phyloP scores from a whole-genome alignment of 1,139 yeast genomes.

The Candida smagusa region DNA sequence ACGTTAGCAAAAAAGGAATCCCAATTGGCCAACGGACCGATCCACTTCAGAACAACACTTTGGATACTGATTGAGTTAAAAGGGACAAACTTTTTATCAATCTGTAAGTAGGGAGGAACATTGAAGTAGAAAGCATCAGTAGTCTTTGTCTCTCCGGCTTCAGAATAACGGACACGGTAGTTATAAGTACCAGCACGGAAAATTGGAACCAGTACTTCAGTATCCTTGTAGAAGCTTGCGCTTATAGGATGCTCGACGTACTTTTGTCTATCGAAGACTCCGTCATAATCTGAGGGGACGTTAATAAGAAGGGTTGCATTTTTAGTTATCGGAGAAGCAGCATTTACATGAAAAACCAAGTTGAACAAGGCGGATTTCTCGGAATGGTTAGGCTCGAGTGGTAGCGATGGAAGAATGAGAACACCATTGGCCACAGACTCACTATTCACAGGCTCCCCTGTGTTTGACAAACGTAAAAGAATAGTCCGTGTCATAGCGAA shows the following conservation, averaged over 20 bases:
- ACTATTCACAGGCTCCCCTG: constrained; percentile 56
- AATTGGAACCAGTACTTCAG: constrained; percentile 57
- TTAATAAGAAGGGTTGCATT: constrained; percentile 74
- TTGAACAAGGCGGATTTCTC: constrained; percentile 43
- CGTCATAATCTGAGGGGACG: constrained; percentile 48
- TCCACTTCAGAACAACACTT: constrained; percentile 88
- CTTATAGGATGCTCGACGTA: constrained; percentile 48
- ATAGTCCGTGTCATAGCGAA: constrained; percentile 15
- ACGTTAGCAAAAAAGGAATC: constrained; percentile 58
- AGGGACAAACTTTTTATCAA: constrained; percentile 57
- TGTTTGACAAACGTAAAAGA: constrained; percentile 49
- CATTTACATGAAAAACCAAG: constrained; percentile 64
- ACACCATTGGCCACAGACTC: constrained; percentile 54
- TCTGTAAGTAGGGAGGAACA: constrained; percentile 69
- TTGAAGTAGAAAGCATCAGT: constrained; percentile 70
- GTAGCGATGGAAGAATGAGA: constrained; percentile 58
- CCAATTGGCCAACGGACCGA: constrained; percentile 71
- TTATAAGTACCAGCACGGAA: constrained; percentile 78
- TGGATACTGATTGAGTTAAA: constrained; percentile 82
- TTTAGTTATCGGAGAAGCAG: constrained; percentile 70
- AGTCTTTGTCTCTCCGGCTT: constrained; percentile 27
- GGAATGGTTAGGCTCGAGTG: constrained; percentile 36
- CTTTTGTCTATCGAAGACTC: constrained; percentile 52
- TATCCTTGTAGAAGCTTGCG: constrained; percentile 57
- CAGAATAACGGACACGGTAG: constrained; percentile 55